Evolutionary conservation across 1,139 yeast genomes (phyloP).

Genomic region (Meyerozyma guilliermondii): DNA sequence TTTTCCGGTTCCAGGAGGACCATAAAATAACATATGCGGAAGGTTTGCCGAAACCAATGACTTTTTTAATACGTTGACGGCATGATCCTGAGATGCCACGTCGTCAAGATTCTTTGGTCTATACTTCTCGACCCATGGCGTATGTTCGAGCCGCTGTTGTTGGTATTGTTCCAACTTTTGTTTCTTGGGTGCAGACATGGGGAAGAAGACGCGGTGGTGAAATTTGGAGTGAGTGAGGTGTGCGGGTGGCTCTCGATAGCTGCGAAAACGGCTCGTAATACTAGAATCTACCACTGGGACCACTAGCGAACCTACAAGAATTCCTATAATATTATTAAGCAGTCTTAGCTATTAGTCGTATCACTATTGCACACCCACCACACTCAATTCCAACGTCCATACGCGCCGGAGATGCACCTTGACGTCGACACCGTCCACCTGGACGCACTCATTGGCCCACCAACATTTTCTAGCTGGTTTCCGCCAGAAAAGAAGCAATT

Average conservation of each 20-base stretch:
- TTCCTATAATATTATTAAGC: not conserved
- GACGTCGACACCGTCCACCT: slow-evolving; percentile 36
- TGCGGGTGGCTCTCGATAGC: no score
- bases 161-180: slow-evolving; percentile 28
- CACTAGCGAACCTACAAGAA: no score
- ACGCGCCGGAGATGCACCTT: slow-evolving; percentile 74
- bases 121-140: slow-evolving; percentile 79
- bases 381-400: slow-evolving; percentile 77
- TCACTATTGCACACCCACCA: slow-evolving; percentile 49
- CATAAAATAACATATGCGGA: slow-evolving; percentile 95
- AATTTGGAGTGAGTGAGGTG: not conserved
- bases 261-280: no score
- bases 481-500: slow-evolving; percentile 88
- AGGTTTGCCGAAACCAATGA: slow-evolving; percentile 76
- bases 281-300: no score
- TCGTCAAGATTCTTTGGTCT: slow-evolving; percentile 83
- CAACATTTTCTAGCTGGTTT: slow-evolving; percentile 99
- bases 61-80: slow-evolving; percentile 77
- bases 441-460: slow-evolving; percentile 80
- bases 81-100: slow-evolving; percentile 88
- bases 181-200: slow-evolving; percentile 5
- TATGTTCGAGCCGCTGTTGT: slow-evolving; percentile 43
- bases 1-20: slow-evolving; percentile 97
- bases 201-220: not conserved
- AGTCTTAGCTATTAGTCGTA: not conserved